A percentile compares a stretch with the other conserved stretches of the same genome.
These are phyloP conservation scores for Fraxinus baroniana DNA, from an alignment of 305 asterid species.

Conservation along the genomic window DNA sequence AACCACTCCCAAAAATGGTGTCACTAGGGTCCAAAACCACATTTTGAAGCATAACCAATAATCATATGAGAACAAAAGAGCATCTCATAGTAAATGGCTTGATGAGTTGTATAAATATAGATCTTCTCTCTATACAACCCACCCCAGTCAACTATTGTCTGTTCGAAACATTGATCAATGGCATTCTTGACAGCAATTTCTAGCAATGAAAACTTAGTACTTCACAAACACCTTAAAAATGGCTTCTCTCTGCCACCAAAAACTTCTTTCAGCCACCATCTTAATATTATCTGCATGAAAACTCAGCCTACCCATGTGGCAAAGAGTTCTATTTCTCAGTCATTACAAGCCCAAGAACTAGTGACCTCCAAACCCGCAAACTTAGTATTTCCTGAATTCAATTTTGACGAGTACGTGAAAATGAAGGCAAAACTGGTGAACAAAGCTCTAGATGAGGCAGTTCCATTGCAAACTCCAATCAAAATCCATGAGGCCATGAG, in stretches of 20 bases:
- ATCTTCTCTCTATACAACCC: background rate
- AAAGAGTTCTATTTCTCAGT: constrained; percentile 22
- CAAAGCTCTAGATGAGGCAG: constrained; percentile 58
- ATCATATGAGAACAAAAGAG: constrained; percentile 26
- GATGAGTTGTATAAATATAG: background rate
- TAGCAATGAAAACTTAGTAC: constrained; percentile 29
- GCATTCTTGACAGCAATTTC: constrained; percentile 39
- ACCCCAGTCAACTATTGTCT: background rate
- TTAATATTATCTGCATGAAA: constrained; percentile 27
- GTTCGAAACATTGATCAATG: constrained; percentile 30
- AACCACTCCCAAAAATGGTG: background rate
- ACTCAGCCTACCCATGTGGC: constrained; percentile 31
- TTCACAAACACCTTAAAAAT: constrained; percentile 19
- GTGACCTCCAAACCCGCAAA: constrained; percentile 15
- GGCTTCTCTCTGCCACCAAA: background rate
- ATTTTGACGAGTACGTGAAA: constrained; percentile 50
- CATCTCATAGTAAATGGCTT: constrained; percentile 22
- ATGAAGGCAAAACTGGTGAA: constrained; percentile 44
- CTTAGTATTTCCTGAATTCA: constrained; percentile 36
- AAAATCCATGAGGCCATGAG: constrained; percentile 69
- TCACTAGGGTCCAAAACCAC: constrained; percentile 18
- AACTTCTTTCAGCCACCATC: background rate
- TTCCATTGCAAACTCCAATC: constrained; percentile 54
- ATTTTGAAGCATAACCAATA: constrained; percentile 11
- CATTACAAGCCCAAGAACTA: constrained; percentile 26